Conservation (phyloP, 768 basidiomycete species). For the Leccinum variicolor region DNA sequence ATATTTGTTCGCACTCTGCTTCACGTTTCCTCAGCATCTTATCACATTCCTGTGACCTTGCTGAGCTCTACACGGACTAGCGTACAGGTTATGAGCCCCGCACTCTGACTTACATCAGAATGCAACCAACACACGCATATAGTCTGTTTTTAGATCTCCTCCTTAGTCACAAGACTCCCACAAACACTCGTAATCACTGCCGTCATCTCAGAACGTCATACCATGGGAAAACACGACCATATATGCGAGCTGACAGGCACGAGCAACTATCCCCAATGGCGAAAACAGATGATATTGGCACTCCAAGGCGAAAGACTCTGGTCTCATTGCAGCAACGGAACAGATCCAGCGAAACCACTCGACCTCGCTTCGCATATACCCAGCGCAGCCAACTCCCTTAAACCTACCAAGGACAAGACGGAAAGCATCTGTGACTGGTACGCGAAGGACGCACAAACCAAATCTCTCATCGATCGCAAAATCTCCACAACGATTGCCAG, state of each 20-base stretch:
- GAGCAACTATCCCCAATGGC: background rate
- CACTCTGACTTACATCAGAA: background rate
- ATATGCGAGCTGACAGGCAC: background rate
- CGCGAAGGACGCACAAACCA: background rate
- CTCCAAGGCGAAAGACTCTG: background rate
- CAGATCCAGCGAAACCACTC: background rate
- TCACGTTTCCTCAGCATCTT: no score
- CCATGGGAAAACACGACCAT: background rate
- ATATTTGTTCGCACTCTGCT: no score
- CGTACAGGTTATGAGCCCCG: background rate
- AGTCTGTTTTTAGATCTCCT: background rate
- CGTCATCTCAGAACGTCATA: background rate
- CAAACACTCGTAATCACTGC: background rate
- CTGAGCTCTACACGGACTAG: background rate
- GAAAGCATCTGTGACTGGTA: background rate
- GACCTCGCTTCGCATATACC: background rate
- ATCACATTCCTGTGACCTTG: background rate
- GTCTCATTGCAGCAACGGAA: background rate
- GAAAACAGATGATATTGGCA: background rate
- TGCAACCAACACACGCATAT: background rate
- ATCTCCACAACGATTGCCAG: accelerated
- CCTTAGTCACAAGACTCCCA: background rate
- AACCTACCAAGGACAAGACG: background rate
- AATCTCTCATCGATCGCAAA: background rate
- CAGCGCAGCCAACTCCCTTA: accelerated